Conservation (phyloP, 2,329 filamentous ascomycete species). For the Arthrobotrys megalospora region DNA sequence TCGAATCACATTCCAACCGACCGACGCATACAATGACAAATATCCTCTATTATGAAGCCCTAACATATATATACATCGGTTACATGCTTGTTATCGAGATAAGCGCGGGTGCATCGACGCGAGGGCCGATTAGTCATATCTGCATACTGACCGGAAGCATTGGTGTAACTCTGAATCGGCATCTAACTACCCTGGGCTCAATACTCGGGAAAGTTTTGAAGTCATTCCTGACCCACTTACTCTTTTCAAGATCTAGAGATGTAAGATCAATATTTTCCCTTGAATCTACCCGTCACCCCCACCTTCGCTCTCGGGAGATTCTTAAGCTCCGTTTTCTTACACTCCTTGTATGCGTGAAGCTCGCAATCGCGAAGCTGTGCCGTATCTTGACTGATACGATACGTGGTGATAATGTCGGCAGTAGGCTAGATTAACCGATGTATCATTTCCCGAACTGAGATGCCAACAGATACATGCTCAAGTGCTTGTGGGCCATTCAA, state of each 20-base stretch:
- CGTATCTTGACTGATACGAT: neutral
- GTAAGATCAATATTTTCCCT: slow-evolving; percentile 11
- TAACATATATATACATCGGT: neutral
- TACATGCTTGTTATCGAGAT: slow-evolving; percentile 16
- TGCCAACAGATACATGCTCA: neutral
- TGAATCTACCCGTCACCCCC: neutral
- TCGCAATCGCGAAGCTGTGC: slow-evolving; percentile 26
- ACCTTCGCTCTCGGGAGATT: slow-evolving; percentile 18
- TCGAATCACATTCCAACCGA: neutral
- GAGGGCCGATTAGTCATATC: slow-evolving; percentile 22
- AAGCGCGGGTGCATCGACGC: slow-evolving; percentile 1
- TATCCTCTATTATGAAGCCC: slow-evolving; percentile 8
- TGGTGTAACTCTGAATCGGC: neutral
- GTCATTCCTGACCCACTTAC: neutral
- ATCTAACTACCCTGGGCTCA: neutral
- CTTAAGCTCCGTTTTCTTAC: slow-evolving; percentile 17
- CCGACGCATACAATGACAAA: slow-evolving; percentile 13
- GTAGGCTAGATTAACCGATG: slow-evolving; percentile 3
- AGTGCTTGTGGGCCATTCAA: neutral
- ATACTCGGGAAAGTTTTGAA: neutral
- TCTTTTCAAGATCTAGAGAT: neutral
- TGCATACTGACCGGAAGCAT: slow-evolving; percentile 20
- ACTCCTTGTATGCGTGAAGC: neutral
- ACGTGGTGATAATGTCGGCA: slow-evolving; percentile 15
- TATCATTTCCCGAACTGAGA: neutral